Percentiles rank a stretch among this genome's conserved stretches.
Evolutionary conservation across 805 yeast genomes (phyloP).

Genomic region (Nakazawaea sp.): DNA sequence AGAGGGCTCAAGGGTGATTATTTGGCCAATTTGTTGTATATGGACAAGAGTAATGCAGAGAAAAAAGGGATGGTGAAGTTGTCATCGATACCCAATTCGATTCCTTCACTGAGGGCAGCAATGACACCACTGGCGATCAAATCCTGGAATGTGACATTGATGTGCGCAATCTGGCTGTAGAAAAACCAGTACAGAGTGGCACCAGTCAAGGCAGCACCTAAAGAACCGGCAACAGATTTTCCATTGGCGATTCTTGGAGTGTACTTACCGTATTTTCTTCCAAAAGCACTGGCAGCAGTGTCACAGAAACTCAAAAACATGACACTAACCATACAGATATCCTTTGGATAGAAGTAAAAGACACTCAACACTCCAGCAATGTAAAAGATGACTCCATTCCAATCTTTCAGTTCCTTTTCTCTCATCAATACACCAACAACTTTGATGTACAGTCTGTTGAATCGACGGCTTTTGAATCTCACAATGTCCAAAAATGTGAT

Average conservation of each 20-base stretch:
- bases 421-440: slow-evolving; percentile 79
- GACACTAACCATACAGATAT: slow-evolving; percentile 69
- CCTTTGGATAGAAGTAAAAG: slow-evolving; percentile 68
- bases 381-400: slow-evolving; percentile 87
- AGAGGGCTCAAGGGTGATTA: not conserved
- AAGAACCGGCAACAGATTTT: slow-evolving; percentile 85
- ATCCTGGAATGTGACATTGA: slow-evolving; percentile 50
- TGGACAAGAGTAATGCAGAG: slow-evolving; percentile 56
- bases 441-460: slow-evolving; percentile 63
- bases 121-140: slow-evolving; percentile 60
- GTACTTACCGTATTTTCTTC: slow-evolving; percentile 76
- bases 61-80: slow-evolving; percentile 91
- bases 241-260: slow-evolving; percentile 71
- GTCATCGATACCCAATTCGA: slow-evolving; percentile 79
- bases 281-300: slow-evolving; percentile 93
- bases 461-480: slow-evolving; percentile 52
- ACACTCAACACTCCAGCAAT: slow-evolving; percentile 71
- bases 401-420: slow-evolving; percentile 58
- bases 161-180: slow-evolving; percentile 71
- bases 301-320: slow-evolving; percentile 93
- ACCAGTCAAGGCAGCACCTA: slow-evolving; percentile 80
- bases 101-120: slow-evolving; percentile 83
- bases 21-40: slow-evolving; percentile 7
- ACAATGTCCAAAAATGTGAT: slow-evolving; percentile 61
- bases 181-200: slow-evolving; percentile 54